Evolutionary conservation across 2,329 filamentous ascomycete genomes (phyloP), one percentile per base, ranked within the genome.

Genomic region (Colletotrichum karsti): DNA sequence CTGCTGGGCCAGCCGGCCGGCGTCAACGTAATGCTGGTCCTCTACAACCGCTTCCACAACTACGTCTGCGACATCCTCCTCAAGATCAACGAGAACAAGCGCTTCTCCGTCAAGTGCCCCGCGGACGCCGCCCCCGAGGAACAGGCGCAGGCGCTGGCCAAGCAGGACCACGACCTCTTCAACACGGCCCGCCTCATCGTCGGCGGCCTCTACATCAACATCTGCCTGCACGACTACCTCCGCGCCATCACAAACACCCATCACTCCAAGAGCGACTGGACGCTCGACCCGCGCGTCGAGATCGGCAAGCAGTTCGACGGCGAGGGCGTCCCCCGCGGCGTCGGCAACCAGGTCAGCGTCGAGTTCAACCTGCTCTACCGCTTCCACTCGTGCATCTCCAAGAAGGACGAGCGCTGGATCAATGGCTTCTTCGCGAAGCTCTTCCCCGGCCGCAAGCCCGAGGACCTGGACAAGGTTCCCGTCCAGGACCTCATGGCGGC

Each of bases 41-140:
- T 94, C 91, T 91, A 94, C 80, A 92, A 91, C 74, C 87, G 90
- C 26, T 97, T 97, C 81, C 95, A 98, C 80, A 98, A 98, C 80
- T 87, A 96, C 72, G 89, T 94, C 0, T 94, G 92, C 2, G 87
- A 90, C 59, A 92, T 95, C 67, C 82, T 98, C 20, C 92, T 92
- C 0, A 82, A 87, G 20, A 95, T 98, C 79, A 97, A 98, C 74
- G 95, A 98, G 74, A 89, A 89, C 51, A 91, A 90, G 18, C 88
- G 93, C 28, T 98, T 97, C 79, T 88, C 85, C 1, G 90, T 90
- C 68, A 93, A 93, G 0, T 22, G 26, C 18, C 4, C 33, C 1
- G 9, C 63, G 24, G 68, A 75, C 59, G 71, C 72, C 26, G 73
- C 66, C 9, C 74, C 82, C 0, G 79, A 83, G 5, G 71, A 80